These are phyloP conservation scores for Lotmaria passim DNA, from an alignment of 208 protist genomes.

Conservation along the genomic window DNA sequence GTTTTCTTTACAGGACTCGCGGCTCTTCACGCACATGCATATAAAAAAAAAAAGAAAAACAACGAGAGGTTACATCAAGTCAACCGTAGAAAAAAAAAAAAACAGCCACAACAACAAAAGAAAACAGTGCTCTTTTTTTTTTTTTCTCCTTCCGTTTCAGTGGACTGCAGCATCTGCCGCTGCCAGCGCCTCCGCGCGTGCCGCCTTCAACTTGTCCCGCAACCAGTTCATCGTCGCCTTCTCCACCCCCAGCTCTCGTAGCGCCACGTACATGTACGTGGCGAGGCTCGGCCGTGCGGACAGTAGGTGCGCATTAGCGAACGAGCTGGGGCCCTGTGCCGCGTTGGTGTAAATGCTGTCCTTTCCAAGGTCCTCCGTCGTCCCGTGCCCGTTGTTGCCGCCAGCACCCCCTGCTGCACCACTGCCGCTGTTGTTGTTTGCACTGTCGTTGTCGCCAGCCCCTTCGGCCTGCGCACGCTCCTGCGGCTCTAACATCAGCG, in stretches of 20 bases:
- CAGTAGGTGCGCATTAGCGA: slow-evolving; percentile 29
- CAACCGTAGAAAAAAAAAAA: neutral
- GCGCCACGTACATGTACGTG: slow-evolving; percentile 69
- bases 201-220: slow-evolving; percentile 39
- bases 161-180: neutral
- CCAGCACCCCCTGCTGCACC: neutral
- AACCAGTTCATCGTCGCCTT: slow-evolving; percentile 61
- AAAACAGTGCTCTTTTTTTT: too few species aligned
- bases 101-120: neutral
- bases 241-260: slow-evolving; percentile 73
- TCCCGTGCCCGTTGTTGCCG: neutral
- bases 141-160: too few species aligned
- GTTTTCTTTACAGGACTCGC: too few species aligned
- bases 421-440: slow-evolving; percentile 10
- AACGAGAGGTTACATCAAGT: neutral
- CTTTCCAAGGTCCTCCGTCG: slow-evolving; percentile 2
- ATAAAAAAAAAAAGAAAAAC: slow-evolving; percentile 3
- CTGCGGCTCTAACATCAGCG: slow-evolving; percentile 44
- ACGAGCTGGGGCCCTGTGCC: slow-evolving; percentile 51
- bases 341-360: slow-evolving; percentile 51
- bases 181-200: slow-evolving; percentile 32
- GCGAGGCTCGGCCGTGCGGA: slow-evolving; percentile 49
- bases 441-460: slow-evolving; percentile 8
- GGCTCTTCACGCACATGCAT: too few species aligned
- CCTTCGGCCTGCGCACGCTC: slow-evolving; percentile 29